Evolutionary conservation across 805 yeast genomes (phyloP).

Genomic region (Ogataea ramenticola): DNA sequence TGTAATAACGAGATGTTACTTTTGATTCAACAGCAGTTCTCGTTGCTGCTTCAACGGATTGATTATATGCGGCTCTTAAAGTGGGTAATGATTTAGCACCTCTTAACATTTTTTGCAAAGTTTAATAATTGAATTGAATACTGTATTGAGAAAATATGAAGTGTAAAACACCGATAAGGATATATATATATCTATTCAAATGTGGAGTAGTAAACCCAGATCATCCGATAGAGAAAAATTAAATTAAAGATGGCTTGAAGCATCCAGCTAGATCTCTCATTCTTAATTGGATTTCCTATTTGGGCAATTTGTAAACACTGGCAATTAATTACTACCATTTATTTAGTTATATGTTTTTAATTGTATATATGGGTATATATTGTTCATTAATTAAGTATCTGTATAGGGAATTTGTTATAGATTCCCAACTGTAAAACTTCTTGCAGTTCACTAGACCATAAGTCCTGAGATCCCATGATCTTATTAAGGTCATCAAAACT

Average conservation of each 20-base stretch:
- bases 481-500: slow-evolving; percentile 15
- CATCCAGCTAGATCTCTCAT: not conserved
- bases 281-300: not conserved
- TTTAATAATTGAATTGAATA: no score
- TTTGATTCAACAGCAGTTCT: not conserved
- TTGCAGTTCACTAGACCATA: not conserved
- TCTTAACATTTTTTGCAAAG: slow-evolving; percentile 28
- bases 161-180: no score
- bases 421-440: not conserved
- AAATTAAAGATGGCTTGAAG: not conserved
- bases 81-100: slow-evolving; percentile 27
- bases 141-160: not conserved
- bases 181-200: no score
- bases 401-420: not conserved
- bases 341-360: no score
- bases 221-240: no score
- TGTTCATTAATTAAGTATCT: not conserved
- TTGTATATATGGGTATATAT: not conserved
- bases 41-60: slow-evolving; percentile 11
- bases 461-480: slow-evolving; percentile 14
- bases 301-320: not conserved
- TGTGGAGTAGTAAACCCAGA: not conserved
- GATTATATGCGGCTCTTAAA: slow-evolving; percentile 22
- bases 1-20: slow-evolving; percentile 5
- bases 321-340: not conserved